A percentile compares a stretch with the other conserved stretches of the same genome.
These are phyloP conservation scores for Neurospora cerealis DNA, from an alignment of 495 filamentous ascomycete genomes.

Conservation along the genomic window DNA sequence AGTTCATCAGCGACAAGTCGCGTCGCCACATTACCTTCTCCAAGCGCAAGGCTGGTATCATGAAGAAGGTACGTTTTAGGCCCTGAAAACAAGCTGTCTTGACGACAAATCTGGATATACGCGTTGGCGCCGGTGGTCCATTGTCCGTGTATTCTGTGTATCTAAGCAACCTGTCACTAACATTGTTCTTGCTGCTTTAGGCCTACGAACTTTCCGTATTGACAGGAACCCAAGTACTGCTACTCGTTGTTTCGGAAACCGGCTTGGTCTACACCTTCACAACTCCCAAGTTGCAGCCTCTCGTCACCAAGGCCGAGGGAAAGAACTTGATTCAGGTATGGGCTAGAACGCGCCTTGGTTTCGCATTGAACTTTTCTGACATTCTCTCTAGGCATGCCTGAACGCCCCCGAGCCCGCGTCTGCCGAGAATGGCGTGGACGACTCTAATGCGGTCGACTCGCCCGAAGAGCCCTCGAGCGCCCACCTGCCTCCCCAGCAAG, in stretches of 20 bases:
- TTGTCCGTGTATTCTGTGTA: neutral
- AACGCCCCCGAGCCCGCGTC: constrained; percentile 94
- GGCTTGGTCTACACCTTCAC: constrained; percentile 99
- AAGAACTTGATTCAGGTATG: constrained; percentile 99
- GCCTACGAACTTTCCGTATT: constrained; percentile 97
- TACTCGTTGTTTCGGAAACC: constrained; percentile 96
- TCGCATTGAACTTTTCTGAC: constrained; percentile 6
- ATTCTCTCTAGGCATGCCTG: constrained; percentile 60
- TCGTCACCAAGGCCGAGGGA: constrained; percentile 98
- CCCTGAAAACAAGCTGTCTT: neutral
- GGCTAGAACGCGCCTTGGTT: neutral
- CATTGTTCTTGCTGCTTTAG: constrained; percentile 36
- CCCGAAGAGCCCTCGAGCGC: constrained; percentile 52
- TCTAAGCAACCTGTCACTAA: constrained; percentile 15
- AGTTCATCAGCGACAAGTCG: constrained; percentile 99
- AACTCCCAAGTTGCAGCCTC: constrained; percentile 95
- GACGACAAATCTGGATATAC: neutral
- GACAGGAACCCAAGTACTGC: constrained; percentile 93
- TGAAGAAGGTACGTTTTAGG: constrained; percentile 86
- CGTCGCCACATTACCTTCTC: constrained; percentile 99
- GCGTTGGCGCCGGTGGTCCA: neutral
- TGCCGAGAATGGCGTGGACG: constrained; percentile 85
- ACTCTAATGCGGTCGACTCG: constrained; percentile 48
- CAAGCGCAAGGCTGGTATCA: constrained; percentile 99
- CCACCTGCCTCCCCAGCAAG: constrained; percentile 46